A percentile compares a stretch with the other conserved stretches of the same genome.
Conservation (phyloP, 768 basidiomycete genomes). For the Infundibulicybe gibba region DNA sequence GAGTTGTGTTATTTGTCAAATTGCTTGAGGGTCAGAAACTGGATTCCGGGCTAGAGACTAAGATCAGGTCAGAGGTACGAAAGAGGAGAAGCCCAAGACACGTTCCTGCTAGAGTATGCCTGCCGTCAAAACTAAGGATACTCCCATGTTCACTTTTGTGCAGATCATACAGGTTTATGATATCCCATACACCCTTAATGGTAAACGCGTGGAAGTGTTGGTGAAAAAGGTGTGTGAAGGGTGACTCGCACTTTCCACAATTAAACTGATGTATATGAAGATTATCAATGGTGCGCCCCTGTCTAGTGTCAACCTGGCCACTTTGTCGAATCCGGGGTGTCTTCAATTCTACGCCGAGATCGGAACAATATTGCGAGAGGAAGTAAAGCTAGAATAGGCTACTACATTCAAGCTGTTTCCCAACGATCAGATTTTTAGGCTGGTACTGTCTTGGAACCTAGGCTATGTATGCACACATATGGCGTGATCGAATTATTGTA, state of each 20-base stretch:
- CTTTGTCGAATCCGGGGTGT: conserved; percentile 72
- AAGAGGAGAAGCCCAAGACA: conserved; percentile 65
- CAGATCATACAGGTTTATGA: conserved; percentile 70
- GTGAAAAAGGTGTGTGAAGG: conserved; percentile 59
- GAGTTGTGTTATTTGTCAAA: conserved; percentile 75
- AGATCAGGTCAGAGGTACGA: conserved; percentile 61
- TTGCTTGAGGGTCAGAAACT: conserved; percentile 47
- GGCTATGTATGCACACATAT: too few species aligned
- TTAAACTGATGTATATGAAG: conserved; percentile 29
- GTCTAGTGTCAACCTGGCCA: conserved; percentile 65
- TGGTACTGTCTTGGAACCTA: too few species aligned
- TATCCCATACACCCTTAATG: conserved; percentile 78
- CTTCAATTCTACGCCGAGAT: conserved; percentile 56
- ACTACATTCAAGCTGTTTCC: too few species aligned
- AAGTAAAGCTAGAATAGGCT: conserved; percentile 25
- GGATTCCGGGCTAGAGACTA: conserved; percentile 46
- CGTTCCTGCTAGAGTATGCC: conserved; percentile 66
- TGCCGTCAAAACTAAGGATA: too few species aligned
- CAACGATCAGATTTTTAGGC: too few species aligned
- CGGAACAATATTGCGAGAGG: conserved; percentile 45
- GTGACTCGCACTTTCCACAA: neutral
- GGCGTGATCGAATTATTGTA: too few species aligned
- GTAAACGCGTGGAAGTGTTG: conserved; percentile 77
- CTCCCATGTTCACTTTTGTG: conserved; percentile 7
- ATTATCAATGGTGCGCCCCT: conserved; percentile 78